Evolutionary conservation across 371 early-diverging fungal species (phyloP), one percentile per base, ranked within the genome.

Genomic region (Fennellomyces sp.): DNA sequence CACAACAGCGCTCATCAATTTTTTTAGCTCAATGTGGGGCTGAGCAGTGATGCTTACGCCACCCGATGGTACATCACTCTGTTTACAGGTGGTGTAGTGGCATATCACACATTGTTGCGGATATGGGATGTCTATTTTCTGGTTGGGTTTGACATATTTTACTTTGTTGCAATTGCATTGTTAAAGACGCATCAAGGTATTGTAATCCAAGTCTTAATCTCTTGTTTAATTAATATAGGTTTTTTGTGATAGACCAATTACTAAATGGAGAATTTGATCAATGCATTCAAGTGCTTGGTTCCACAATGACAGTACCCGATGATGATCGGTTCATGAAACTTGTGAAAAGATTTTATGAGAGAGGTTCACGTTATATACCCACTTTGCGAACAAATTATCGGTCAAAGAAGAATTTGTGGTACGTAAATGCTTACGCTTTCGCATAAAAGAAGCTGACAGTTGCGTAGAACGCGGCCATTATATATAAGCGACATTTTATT

Each of bases 21-120:
- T 27, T 17, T 15, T 31, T 36, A n/a, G 31, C 53, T 86, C 84
- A 59, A 70, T 17, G 21, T 45, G n/a, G 45, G 45, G n/a, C 23
- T 45, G n/a, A 45, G 73, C 0, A 83, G 76, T 8, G 77, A 76
- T 13, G 73, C 80, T 11, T 88, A 83, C 68, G 76, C 86, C 5
- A 85, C 86, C 1, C 76, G 82, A 23, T 88, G 88, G 88, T 88
- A 86, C 35, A 84, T 86, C 31, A 88, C 88, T 0, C 65, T 88
- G 23, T 88, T 84, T 60, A 64, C 85, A 8, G 85, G 81, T 19
- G 85, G 84, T 23, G 81, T 86, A 2, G 74, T 88, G 6, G 73
- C 72, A 10, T 81, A 84, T 55, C 83, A 84, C 27, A 83, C 84
- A 2, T 45, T 85, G 39, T 56, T 88, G 23, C 62, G 88, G 31